A percentile compares a stretch with the other conserved stretches of the same genome.
phyloP scores from a whole-genome alignment of 1,139 yeast genomes.

The Taphrina wiesneri region DNA sequence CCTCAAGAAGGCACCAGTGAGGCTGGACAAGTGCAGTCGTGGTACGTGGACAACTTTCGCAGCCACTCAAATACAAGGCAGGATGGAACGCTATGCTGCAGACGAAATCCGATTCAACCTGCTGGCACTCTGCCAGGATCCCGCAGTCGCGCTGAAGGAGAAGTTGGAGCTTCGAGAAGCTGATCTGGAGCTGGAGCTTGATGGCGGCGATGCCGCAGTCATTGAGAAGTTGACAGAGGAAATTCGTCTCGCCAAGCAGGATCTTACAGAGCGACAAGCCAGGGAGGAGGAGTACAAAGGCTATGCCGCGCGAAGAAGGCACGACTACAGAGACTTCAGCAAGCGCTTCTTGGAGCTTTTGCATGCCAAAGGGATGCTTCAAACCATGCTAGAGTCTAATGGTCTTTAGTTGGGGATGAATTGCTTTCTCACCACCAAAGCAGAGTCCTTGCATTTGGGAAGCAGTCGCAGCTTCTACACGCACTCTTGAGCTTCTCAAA shows the following conservation, averaged over 20 bases:
- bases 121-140: slow-evolving; percentile 58
- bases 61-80: slow-evolving; percentile 51
- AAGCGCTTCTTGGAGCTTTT: background rate
- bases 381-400: background rate
- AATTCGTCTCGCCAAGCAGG: background rate
- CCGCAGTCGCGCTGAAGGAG: slow-evolving; percentile 45
- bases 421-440: too few species aligned
- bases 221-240: background rate
- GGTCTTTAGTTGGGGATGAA: too few species aligned
- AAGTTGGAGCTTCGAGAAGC: background rate
- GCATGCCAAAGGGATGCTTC: slow-evolving; percentile 8
- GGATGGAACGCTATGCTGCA: slow-evolving; percentile 53
- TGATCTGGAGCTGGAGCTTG: background rate
- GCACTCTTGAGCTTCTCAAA: background rate
- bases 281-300: background rate
- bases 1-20: slow-evolving; percentile 58
- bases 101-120: slow-evolving; percentile 62
- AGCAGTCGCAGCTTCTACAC: too few species aligned
- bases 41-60: slow-evolving; percentile 51
- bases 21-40: slow-evolving; percentile 51
- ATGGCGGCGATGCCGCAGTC: background rate
- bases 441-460: too few species aligned
- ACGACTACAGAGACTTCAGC: slow-evolving; percentile 15
- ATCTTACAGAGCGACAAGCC: background rate
- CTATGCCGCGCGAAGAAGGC: slow-evolving; percentile 9